Evolutionary conservation across 371 early-diverging fungal species (phyloP).

Genomic region (Saksenaea oblongispora): DNA sequence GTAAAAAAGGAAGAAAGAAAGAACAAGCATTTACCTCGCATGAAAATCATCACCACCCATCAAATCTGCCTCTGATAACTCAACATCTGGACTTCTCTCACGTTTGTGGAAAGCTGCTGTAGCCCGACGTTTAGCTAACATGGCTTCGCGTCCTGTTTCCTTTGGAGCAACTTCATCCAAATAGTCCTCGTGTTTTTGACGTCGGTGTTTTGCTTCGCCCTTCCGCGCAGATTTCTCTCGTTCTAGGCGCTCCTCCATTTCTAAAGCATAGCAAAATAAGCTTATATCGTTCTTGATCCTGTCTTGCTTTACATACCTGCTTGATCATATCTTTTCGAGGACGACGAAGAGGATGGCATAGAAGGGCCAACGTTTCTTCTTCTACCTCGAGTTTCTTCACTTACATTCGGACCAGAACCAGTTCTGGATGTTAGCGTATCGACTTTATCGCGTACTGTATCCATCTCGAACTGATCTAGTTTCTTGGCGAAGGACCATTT

Average conservation of each 20-base stretch:
- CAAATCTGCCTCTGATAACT: slow-evolving; percentile 72
- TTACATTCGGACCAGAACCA: not conserved
- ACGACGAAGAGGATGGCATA: slow-evolving; percentile 23
- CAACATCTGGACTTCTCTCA: slow-evolving; percentile 75
- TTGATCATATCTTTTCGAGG: slow-evolving; percentile 12
- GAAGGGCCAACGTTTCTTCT: slow-evolving; percentile 39
- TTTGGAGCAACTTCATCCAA: slow-evolving; percentile 85
- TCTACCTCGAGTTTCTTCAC: slow-evolving; percentile 8
- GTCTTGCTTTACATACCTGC: slow-evolving; percentile 8
- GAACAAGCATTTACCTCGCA: slow-evolving; percentile 26
- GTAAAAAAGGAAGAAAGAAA: not conserved
- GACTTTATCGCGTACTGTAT: slow-evolving; percentile 60
- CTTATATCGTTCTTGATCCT: not conserved
- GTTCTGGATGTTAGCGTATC: slow-evolving; percentile 54
- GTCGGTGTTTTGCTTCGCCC: slow-evolving; percentile 37
- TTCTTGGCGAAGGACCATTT: slow-evolving; percentile 80
- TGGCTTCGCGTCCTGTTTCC: slow-evolving; percentile 78
- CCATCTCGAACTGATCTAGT: slow-evolving; percentile 57
- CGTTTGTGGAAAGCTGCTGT: slow-evolving; percentile 65
- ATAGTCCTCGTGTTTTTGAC: slow-evolving; percentile 47
- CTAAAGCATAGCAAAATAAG: slow-evolving; percentile 1
- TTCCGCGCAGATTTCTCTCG: slow-evolving; percentile 37
- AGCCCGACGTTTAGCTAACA: slow-evolving; percentile 66
- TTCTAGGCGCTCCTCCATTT: slow-evolving; percentile 63
- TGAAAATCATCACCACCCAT: slow-evolving; percentile 68